phyloP scores from a whole-genome alignment of 2,329 filamentous ascomycete genomes.

The Fusarium fracticaudum region DNA sequence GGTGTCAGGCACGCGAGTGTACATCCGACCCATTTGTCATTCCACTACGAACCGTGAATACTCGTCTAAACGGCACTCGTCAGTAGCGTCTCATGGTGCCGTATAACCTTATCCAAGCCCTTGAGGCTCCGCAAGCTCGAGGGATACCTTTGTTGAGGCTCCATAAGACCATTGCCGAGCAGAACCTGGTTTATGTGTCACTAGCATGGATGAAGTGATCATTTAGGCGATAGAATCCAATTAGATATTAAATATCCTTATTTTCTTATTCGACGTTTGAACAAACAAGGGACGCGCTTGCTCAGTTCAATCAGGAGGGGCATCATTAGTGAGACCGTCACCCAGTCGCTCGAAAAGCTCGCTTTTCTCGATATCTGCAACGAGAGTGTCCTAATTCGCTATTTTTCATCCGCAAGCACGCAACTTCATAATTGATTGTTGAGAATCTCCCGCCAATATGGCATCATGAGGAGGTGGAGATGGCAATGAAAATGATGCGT shows the following conservation, averaged over 20 bases:
- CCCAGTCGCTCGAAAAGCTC: fast-evolving
- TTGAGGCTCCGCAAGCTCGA: neutral
- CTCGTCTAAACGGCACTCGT: neutral
- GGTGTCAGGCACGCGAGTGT: too few species aligned
- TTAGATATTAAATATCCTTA: too few species aligned
- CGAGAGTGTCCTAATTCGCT: neutral
- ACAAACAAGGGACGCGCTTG: neutral
- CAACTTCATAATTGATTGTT: neutral
- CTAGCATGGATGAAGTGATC: neutral
- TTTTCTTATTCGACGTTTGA: fast-evolving
- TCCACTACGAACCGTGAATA: neutral
- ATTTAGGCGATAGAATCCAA: fast-evolving
- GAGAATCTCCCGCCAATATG: neutral
- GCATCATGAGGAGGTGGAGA: conserved; percentile 2
- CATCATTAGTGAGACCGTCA: fast-evolving
- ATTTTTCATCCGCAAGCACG: fast-evolving
- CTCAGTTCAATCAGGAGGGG: fast-evolving
- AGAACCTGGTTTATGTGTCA: neutral
- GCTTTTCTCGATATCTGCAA: fast-evolving
- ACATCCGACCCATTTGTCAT: too few species aligned
- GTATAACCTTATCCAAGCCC: neutral
- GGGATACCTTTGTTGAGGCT: neutral
- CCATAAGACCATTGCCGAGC: neutral
- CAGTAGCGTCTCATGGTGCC: neutral
- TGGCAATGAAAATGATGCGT: fast-evolving